Conservation (phyloP, 345 rosid genomes). For the Noccaea bulbosa region DNA sequence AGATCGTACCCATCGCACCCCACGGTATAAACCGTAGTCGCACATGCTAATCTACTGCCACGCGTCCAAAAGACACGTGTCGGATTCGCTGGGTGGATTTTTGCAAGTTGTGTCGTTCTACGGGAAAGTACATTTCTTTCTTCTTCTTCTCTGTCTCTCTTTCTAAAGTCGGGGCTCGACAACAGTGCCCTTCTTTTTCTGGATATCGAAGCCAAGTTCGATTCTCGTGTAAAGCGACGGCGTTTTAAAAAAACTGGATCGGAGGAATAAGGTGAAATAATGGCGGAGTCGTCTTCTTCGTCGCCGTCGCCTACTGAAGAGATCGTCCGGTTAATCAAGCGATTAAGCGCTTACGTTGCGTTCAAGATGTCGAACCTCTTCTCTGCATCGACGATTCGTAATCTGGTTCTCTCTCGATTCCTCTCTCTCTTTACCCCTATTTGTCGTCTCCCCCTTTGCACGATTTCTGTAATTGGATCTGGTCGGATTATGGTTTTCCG, state of each 20-base stretch:
- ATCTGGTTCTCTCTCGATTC: constrained; percentile 59
- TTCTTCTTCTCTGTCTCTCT: constrained; percentile 17
- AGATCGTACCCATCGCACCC: constrained; percentile 35
- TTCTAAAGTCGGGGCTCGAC: constrained; percentile 25
- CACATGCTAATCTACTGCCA: constrained; percentile 13
- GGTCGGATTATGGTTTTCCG: constrained; percentile 18
- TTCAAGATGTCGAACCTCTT: constrained; percentile 52
- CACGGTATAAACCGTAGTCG: constrained; percentile 8
- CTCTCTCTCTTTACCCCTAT: constrained; percentile 3
- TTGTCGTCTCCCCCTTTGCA: not conserved
- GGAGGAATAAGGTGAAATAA: constrained; percentile 3
- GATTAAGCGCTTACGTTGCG: constrained; percentile 82
- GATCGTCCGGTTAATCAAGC: constrained; percentile 81
- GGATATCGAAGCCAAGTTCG: constrained; percentile 36
- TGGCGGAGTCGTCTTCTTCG: constrained; percentile 61
- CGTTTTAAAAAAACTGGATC: not conserved
- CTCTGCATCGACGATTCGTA: constrained; percentile 62
- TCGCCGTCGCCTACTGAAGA: constrained; percentile 70
- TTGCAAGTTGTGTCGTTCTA: constrained; percentile 11
- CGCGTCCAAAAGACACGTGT: constrained; percentile 21
- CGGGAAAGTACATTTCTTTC: constrained; percentile 12
- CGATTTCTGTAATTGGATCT: constrained; percentile 42
- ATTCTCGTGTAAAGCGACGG: constrained; percentile 3
- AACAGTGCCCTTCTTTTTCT: constrained; percentile 23
- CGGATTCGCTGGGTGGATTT: not conserved